Evolutionary conservation across 23 red algal species (phyloP).

Genomic region (Cyanidiococcus yangmingshanensis): DNA sequence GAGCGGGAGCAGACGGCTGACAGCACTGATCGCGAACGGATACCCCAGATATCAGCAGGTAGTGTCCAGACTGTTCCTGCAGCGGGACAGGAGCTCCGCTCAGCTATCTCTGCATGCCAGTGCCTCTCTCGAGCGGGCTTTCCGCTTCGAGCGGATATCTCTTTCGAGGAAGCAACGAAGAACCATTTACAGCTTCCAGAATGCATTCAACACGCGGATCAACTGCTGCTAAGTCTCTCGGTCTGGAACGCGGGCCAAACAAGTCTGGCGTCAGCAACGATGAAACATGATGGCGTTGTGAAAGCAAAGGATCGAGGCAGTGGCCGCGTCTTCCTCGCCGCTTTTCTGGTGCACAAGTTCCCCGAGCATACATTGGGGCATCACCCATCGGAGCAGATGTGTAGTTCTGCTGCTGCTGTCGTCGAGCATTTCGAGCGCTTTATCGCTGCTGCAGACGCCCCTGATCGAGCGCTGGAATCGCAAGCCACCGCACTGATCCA

Average conservation of each 20-base stretch:
- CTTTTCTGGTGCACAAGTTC: constrained; percentile 8
- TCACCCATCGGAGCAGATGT: background rate
- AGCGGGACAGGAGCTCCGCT: background rate
- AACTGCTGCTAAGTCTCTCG: background rate
- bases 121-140: background rate
- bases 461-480: background rate
- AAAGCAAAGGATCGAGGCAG: background rate
- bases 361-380: background rate
- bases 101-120: background rate
- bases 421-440: background rate
- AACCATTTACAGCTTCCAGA: background rate
- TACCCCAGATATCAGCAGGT: background rate
- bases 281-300: background rate
- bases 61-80: background rate
- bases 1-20: background rate
- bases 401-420: background rate
- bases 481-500: background rate
- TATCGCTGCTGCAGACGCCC: background rate
- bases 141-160: background rate
- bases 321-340: constrained; percentile 1
- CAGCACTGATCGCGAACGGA: background rate
- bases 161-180: constrained; percentile 9
- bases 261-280: background rate
- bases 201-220: background rate
- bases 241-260: background rate